Evolutionary conservation across 108 stramenopile species (phyloP).

Genomic region (Pseudonitzschia multistriata): DNA sequence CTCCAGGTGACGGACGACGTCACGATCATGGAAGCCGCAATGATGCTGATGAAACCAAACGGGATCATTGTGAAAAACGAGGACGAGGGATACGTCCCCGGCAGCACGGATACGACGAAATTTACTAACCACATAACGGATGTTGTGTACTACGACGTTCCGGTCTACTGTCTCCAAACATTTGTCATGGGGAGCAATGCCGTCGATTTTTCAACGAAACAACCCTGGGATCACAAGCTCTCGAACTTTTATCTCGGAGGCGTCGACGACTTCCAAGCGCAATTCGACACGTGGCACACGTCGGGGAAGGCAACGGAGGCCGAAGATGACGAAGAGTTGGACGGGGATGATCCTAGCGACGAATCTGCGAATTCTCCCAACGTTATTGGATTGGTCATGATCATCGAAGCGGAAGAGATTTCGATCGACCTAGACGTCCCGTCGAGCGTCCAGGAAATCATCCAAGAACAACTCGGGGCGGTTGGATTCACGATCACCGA

Average conservation of each 20-base stretch:
- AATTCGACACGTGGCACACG: constrained; percentile 16
- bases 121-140: constrained; percentile 35
- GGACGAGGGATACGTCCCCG: constrained; percentile 16
- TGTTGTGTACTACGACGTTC: constrained; percentile 33
- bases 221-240: constrained; percentile 4
- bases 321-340: background rate
- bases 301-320: background rate
- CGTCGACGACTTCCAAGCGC: constrained; percentile 12
- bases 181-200: constrained; percentile 49
- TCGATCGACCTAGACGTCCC: constrained; percentile 7
- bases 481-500: background rate
- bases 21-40: constrained; percentile 71
- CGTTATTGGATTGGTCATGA: constrained; percentile 25
- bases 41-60: constrained; percentile 72
- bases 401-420: constrained; percentile 65
- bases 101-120: constrained; percentile 7
- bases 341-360: background rate
- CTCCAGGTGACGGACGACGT: constrained; percentile 67
- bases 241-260: constrained; percentile 11
- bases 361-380: background rate
- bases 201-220: constrained; percentile 29
- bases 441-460: constrained; percentile 7
- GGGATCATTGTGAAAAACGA: constrained; percentile 89
- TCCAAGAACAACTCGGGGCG: background rate
- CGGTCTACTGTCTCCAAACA: constrained; percentile 63